Conservation (phyloP, 2,329 filamentous ascomycete species). For the Fusarium albosuccineum region DNA sequence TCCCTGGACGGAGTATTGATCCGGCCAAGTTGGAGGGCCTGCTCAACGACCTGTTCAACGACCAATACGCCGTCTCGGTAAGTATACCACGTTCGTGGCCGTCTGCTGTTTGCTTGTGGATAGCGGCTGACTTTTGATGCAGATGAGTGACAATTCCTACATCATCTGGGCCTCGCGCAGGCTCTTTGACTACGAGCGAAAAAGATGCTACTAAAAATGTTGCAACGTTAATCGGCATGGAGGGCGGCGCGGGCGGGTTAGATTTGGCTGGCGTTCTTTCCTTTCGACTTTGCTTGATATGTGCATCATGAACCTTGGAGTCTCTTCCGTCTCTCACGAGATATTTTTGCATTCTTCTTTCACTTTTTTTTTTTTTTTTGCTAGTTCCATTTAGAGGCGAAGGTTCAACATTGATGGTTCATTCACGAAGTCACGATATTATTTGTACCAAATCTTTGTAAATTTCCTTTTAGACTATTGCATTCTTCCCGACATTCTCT, state of each 20-base stretch:
- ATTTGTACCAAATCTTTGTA: too few relatives aligned
- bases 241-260: not conserved
- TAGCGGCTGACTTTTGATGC: too few relatives aligned
- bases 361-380: not conserved
- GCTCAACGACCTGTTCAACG: not conserved
- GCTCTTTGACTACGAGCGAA: not conserved
- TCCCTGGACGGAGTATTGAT: not conserved
- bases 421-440: too few relatives aligned
- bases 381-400: too few relatives aligned
- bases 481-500: too few relatives aligned
- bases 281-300: not conserved
- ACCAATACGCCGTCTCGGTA: not conserved
- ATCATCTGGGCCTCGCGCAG: not conserved
- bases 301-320: too few relatives aligned
- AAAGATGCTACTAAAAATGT: not conserved
- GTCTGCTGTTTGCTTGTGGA: not conserved
- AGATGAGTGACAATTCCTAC: not conserved
- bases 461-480: too few relatives aligned
- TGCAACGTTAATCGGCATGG: not conserved
- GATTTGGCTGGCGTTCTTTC: not conserved
- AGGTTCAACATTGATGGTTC: too few relatives aligned
- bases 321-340: not conserved
- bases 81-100: not conserved
- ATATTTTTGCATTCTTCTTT: not conserved
- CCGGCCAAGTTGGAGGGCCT: not conserved